Conservation (phyloP, 2,329 filamentous ascomycete genomes). For the Beauveria brongniartii region DNA sequence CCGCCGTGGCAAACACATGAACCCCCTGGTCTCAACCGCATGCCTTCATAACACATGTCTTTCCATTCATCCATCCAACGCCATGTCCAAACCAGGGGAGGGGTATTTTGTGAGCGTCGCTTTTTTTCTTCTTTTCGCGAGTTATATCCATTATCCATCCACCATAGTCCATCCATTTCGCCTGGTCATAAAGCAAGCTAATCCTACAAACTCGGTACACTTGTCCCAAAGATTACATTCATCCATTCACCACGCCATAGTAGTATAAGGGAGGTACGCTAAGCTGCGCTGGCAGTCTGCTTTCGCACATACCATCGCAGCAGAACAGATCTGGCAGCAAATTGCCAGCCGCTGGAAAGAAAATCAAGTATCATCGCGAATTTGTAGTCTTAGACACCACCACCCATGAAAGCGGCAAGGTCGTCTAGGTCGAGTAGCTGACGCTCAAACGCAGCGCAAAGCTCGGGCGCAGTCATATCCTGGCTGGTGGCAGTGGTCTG, state of each 20-base stretch:
- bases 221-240: not conserved
- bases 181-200: not conserved
- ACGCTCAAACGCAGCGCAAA: conserved; percentile 51
- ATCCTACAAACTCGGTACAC: not conserved
- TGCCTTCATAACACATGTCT: not conserved
- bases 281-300: not conserved
- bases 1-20: not conserved
- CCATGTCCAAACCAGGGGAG: not conserved
- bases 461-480: conserved; percentile 52
- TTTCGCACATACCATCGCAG: not conserved
- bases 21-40: not conserved
- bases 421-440: conserved; percentile 54
- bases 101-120: not conserved
- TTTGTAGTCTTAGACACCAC: conserved; percentile 37
- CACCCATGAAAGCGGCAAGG: conserved; percentile 55
- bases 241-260: not conserved
- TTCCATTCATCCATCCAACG: not conserved
- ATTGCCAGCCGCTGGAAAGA: not conserved
- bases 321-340: conserved; percentile 3
- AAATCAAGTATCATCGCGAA: not conserved
- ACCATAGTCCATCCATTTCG: not conserved
- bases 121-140: not conserved
- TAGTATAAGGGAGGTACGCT: not conserved
- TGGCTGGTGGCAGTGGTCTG: conserved; percentile 29
- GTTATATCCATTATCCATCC: not conserved